These are phyloP conservation scores for Scopulariopsis brevicaulis DNA, from an alignment of 2,329 filamentous ascomycete genomes.

Conservation along the genomic window DNA sequence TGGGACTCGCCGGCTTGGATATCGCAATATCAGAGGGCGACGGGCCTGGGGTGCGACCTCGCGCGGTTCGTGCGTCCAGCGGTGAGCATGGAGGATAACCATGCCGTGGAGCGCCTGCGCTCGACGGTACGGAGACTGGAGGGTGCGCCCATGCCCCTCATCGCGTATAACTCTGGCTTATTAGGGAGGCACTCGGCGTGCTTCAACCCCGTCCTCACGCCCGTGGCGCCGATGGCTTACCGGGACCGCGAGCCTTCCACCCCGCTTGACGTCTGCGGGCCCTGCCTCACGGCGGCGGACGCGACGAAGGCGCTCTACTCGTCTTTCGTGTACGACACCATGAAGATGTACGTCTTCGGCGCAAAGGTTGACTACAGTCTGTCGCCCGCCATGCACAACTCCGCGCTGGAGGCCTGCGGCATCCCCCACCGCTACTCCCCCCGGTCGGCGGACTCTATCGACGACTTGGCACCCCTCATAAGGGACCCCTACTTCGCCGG, in stretches of 20 bases:
- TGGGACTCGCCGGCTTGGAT: slow-evolving; percentile 48
- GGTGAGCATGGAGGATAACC: slow-evolving; percentile 47
- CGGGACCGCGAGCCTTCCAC: not conserved
- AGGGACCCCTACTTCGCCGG: slow-evolving; percentile 60
- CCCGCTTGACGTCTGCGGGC: slow-evolving; percentile 5
- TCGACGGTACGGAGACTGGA: slow-evolving; percentile 29
- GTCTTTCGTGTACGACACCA: slow-evolving; percentile 54
- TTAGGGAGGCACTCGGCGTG: slow-evolving; percentile 53
- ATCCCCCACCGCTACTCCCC: slow-evolving; percentile 59
- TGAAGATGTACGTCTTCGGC: slow-evolving; percentile 67
- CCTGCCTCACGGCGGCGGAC: slow-evolving; percentile 44
- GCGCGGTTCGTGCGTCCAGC: slow-evolving; percentile 50
- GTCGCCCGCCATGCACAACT: slow-evolving; percentile 68
- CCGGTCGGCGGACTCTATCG: slow-evolving; percentile 49
- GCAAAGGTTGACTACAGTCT: slow-evolving; percentile 60
- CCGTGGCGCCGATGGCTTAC: not conserved
- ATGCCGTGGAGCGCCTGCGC: slow-evolving; percentile 44
- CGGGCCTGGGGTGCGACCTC: slow-evolving; percentile 46
- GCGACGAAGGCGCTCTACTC: slow-evolving; percentile 55
- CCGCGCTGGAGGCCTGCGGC: slow-evolving; percentile 55
- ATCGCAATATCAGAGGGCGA: slow-evolving; percentile 45
- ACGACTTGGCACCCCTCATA: slow-evolving; percentile 51
- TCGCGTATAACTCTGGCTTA: slow-evolving; percentile 53
- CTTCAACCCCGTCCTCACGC: slow-evolving; percentile 54
- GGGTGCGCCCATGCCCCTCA: slow-evolving; percentile 17